These are phyloP conservation scores for Fusarium pseudonygamai DNA, from an alignment of 2,329 filamentous ascomycete species.

Conservation along the genomic window DNA sequence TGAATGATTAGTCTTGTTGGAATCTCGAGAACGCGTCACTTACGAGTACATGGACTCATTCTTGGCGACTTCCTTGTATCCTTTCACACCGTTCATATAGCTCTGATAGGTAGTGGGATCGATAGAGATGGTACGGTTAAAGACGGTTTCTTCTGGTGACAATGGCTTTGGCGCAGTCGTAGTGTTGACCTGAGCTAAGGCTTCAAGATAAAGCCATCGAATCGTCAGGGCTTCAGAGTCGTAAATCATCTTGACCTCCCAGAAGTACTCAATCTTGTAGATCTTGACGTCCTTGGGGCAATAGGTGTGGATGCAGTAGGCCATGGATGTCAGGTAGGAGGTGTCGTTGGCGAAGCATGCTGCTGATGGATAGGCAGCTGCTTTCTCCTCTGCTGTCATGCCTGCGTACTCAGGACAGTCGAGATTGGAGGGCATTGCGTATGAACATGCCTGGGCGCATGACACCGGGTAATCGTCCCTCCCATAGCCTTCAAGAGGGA, in stretches of 20 bases:
- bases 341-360: slow-evolving; percentile 24
- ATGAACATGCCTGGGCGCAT: slow-evolving; percentile 31
- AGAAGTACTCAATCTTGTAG: slow-evolving; percentile 28
- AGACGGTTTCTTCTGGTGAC: neutral
- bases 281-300: slow-evolving; percentile 3
- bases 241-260: slow-evolving; percentile 30
- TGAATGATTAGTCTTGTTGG: no score
- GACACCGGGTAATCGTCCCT: slow-evolving; percentile 2
- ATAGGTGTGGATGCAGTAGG: slow-evolving; percentile 27
- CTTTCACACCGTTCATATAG: slow-evolving; percentile 12
- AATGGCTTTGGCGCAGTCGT: slow-evolving; percentile 3
- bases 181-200: slow-evolving; percentile 17
- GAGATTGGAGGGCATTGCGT: slow-evolving; percentile 11
- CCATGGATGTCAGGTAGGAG: slow-evolving; percentile 34
- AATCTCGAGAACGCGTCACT: no score
- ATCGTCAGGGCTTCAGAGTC: neutral
- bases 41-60: slow-evolving; percentile 35
- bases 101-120: neutral
- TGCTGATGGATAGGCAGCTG: slow-evolving; percentile 18
- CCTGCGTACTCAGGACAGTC: slow-evolving; percentile 37
- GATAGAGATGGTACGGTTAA: slow-evolving; percentile 33
- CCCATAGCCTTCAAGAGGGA: slow-evolving; percentile 36
- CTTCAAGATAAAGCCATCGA: slow-evolving; percentile 23
- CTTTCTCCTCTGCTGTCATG: slow-evolving; percentile 30
- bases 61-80: neutral